Conservation (phyloP, 2,329 filamentous ascomycete genomes). For the Venturia oleaginea region DNA sequence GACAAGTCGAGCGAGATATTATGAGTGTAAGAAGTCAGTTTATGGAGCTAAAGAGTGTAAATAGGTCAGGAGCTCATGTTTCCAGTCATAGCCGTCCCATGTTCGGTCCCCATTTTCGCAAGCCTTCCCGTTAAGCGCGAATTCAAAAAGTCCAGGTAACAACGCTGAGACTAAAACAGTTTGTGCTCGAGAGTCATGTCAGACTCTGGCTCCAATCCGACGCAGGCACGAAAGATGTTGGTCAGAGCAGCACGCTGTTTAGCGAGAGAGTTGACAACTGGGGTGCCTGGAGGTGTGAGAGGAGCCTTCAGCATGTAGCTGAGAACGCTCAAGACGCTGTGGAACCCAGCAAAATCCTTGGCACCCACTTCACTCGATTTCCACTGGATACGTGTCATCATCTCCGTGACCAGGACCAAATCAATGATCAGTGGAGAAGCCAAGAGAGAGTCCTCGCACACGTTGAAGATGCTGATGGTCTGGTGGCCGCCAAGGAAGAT, state of each 20-base stretch:
- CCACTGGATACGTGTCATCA: constrained; percentile 99
- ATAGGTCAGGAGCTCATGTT: not conserved
- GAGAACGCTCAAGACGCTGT: constrained; percentile 90
- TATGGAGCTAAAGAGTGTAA: not conserved
- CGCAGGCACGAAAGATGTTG: constrained; percentile 97
- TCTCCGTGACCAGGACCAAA: constrained; percentile 82
- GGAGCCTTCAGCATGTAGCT: constrained; percentile 99
- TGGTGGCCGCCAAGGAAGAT: constrained; percentile 99
- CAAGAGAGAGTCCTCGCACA: constrained; percentile 95
- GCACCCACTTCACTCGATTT: constrained; percentile 49
- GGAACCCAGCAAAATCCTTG: constrained; percentile 81
- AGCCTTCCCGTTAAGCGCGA: not conserved
- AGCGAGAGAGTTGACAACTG: constrained; percentile 87
- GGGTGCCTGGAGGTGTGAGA: constrained; percentile 85
- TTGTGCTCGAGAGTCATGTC: constrained; percentile 99
- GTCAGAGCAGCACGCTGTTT: constrained; percentile 93
- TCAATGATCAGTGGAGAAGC: constrained; percentile 97
- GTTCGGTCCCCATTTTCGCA: not conserved
- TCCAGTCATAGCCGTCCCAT: not conserved
- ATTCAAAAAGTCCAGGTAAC: too few relatives aligned
- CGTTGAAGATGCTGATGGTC: constrained; percentile 96
- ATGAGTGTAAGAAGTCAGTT: too few relatives aligned
- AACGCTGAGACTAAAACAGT: constrained; percentile 53
- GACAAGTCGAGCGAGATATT: too few relatives aligned
- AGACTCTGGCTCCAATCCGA: constrained; percentile 91